These are phyloP conservation scores for Gossypium longicalyx DNA, from an alignment of 345 rosid genomes.

Conservation along the genomic window DNA sequence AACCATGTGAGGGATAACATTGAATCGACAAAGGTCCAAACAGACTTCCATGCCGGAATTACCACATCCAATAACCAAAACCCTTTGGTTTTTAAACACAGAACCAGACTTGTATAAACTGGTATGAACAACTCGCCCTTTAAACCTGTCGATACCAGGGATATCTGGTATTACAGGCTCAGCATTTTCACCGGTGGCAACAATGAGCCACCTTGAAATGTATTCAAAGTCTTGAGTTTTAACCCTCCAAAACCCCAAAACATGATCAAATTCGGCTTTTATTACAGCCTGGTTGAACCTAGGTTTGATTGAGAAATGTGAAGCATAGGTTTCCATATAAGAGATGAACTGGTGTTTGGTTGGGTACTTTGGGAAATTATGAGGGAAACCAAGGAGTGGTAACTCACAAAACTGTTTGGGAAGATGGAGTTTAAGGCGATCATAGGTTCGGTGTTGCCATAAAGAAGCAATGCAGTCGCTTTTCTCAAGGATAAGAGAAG, in stretches of 20 bases:
- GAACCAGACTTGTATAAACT: conserved; percentile 64
- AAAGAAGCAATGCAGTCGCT: conserved; percentile 73
- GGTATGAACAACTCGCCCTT: conserved; percentile 54
- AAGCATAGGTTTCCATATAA: conserved; percentile 66
- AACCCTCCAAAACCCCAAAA: conserved; percentile 56
- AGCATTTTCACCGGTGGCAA: conserved; percentile 89
- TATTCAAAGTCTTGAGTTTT: conserved; percentile 52
- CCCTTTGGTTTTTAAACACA: conserved; percentile 43
- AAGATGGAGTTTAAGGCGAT: conserved; percentile 85
- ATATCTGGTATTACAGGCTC: conserved; percentile 67
- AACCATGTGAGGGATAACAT: conserved; percentile 61
- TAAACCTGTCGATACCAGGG: conserved; percentile 43
- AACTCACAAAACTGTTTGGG: conserved; percentile 83
- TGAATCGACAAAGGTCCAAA: conserved; percentile 64
- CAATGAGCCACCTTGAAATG: conserved; percentile 62
- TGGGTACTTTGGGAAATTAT: conserved; percentile 74
- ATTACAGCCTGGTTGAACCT: conserved; percentile 55
- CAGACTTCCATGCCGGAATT: conserved; percentile 95
- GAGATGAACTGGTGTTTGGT: conserved; percentile 64
- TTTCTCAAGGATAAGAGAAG: conserved; percentile 72
- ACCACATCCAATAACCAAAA: conserved; percentile 80
- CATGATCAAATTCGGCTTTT: conserved; percentile 51
- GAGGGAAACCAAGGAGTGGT: conserved; percentile 67
- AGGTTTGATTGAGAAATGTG: conserved; percentile 60
- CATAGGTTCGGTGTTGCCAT: conserved; percentile 75